Conservation (phyloP, 371 early-diverging fungal genomes). For the Mortierella sp. region DNA sequence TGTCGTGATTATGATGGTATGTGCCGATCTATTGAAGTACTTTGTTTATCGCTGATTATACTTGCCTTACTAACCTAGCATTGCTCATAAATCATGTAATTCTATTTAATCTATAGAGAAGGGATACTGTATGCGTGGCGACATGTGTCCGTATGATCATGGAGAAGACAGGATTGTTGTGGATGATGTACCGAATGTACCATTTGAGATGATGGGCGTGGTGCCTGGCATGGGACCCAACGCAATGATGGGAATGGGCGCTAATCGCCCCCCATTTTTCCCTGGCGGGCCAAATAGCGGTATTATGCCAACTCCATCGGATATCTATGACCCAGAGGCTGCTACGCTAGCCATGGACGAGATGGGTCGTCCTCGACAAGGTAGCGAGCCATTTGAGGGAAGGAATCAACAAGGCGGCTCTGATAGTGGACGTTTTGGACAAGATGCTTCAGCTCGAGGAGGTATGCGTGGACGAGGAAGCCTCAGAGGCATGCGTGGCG, state of each 20-base stretch:
- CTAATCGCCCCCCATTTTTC: conserved; percentile 40
- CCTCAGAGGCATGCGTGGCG: conserved; percentile 60
- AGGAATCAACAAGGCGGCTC: conserved; percentile 9
- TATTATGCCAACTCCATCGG: conserved; percentile 23
- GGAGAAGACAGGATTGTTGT: conserved; percentile 80
- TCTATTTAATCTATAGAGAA: conserved; percentile 62
- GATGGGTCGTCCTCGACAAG: conserved; percentile 13
- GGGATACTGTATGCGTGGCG: conserved; percentile 87
- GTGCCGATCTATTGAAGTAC: background rate
- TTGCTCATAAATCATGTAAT: background rate
- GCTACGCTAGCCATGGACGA: conserved; percentile 16
- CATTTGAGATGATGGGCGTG: conserved; percentile 50
- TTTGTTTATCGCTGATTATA: background rate
- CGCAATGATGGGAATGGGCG: conserved; percentile 31
- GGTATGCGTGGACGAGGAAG: conserved; percentile 43
- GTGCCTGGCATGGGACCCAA: conserved; percentile 32
- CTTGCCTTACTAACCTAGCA: too few species aligned
- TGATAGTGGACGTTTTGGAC: conserved; percentile 22
- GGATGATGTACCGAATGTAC: conserved; percentile 63
- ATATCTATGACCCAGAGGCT: conserved; percentile 26
- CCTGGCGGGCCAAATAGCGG: conserved; percentile 32
- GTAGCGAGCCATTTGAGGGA: conserved; percentile 11
- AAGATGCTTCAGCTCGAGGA: conserved; percentile 35
- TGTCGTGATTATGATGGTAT: conserved; percentile 86
- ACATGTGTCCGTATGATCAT: conserved; percentile 86